phyloP scores from a whole-genome alignment of 805 yeast species.

The Candida jianshihensis region DNA sequence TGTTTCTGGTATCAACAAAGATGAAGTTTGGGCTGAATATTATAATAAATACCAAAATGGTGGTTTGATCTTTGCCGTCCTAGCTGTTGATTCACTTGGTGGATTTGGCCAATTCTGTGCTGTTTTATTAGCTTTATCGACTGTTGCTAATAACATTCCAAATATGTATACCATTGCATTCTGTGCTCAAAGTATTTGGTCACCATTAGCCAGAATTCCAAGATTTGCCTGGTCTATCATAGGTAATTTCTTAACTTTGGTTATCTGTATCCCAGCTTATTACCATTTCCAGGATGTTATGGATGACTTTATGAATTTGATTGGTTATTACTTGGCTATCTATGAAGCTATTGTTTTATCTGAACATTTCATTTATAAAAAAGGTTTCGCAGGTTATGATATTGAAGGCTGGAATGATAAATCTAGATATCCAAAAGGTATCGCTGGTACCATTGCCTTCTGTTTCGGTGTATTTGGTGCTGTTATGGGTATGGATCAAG shows the following conservation, averaged over 20 bases:
- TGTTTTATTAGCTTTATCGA: constrained; percentile 77
- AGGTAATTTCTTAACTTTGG: constrained; percentile 73
- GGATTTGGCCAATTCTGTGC: constrained; percentile 88
- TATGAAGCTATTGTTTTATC: constrained; percentile 69
- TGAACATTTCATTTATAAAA: constrained; percentile 78
- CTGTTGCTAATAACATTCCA: constrained; percentile 88
- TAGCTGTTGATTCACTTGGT: constrained; percentile 74
- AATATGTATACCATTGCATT: constrained; percentile 88
- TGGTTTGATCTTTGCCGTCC: constrained; percentile 74
- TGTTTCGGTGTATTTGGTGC: constrained; percentile 82
- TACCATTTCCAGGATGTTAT: constrained; percentile 66
- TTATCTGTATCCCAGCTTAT: constrained; percentile 85
- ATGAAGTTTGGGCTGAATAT: constrained; percentile 37
- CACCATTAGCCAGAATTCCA: constrained; percentile 67
- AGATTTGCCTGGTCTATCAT: constrained; percentile 74
- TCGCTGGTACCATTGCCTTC: constrained; percentile 73
- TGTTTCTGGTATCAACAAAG: constrained; percentile 54
- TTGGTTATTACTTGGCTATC: constrained; percentile 86
- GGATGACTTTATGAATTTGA: constrained; percentile 84
- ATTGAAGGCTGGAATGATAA: constrained; percentile 53
- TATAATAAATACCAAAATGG: constrained; percentile 59
- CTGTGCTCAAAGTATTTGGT: constrained; percentile 81
- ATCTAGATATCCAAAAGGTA: constrained; percentile 61
- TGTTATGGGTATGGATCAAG: constrained; percentile 81
- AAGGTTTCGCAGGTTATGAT: constrained; percentile 55